Base-by-base conservation (phyloP, 2,329 filamentous ascomycete species). In the Elsinoe ampelina region DNA sequence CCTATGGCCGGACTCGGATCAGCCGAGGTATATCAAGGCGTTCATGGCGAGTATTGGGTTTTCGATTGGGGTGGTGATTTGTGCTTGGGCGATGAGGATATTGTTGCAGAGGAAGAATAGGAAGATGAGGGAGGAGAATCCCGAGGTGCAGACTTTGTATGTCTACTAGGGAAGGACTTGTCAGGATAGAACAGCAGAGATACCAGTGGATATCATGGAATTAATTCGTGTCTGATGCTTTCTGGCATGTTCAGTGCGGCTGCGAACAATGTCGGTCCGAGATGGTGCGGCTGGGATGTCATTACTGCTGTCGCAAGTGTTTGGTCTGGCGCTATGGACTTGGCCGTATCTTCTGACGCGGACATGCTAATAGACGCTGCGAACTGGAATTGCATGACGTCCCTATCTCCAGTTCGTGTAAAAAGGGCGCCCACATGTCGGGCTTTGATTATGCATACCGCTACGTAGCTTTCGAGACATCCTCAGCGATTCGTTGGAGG, bases 31-130 rank as follows among this genome's bases (percentile, higher is more conserved):
- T 51, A 39, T 67, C 32, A 66, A 62, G 5, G 69, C 66, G 1
- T 70, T 71, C 61, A 47, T 32, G 42, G 42, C 64, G 8, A 68
- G 66, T 59, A 64, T 66, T 57, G 66, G 59, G 2, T 68, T 69
- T 58, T 63, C 63, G 5, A 57, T 65, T 20, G 58, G 61, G 55
- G 63, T 64, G 15, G 62, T 66, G 55, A 61, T 61, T 5, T 64
- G 63, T 30, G 63, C 63, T 10, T 66, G 64, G 61, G 58, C 38
- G 2, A 60, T 66, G 58, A 59, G 61, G 19, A 42, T 62, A n/a
- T 61, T 63, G 41, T 55, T 66, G 32, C 59, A 61, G 36, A 51
- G 50, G 32, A 61, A 63, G 47, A 64, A 65, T 55, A 60, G 55
- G 55, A 64, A 62, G 59, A 52, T 65, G 42, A 13, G n/a, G n/a